Base-by-base conservation (phyloP, 2,329 filamentous ascomycete genomes). In the Chaetomiaceae sp. region DNA sequence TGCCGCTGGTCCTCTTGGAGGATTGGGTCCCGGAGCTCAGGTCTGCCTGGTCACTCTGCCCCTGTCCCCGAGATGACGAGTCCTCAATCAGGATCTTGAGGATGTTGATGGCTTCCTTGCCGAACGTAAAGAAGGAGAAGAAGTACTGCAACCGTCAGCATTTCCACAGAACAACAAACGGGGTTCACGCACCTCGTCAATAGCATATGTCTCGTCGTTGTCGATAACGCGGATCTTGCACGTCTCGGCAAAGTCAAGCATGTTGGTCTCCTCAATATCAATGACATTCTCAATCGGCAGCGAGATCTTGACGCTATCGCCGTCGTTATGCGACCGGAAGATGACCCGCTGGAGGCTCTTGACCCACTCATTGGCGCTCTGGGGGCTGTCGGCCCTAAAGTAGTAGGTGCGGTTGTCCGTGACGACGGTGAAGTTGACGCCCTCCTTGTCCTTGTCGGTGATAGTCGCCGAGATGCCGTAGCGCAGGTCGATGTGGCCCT, bases 311-410 rank as follows among this genome's bases (percentile, higher is more conserved):
- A 99, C 89, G 66, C 91, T 96, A 66, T 96, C 91, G 9, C 94
- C 92, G 59, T 96, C 92, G 65, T 97, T 97, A 71, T 95, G 91
- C 11, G 91, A 92, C 47, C 91, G 82, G 66, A 97, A 97, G 53
- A 97, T 96, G 62, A 96, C 91, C 55, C 94, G 88, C 66, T 96
- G 92, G 23, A 99, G 75, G 49, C 88, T 84, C 70, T 94, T 94
- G 42, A 96, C 91, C 94, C 94, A 99, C 74, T 97, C 94, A 68
- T 90, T 94, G 11, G 94, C 94, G 66, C 89, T 96, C 4, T 85
- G 80, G 1, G 82, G 78, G 66, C 89, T 96, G 67, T 99, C 94
- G 34, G 92, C 94, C 64, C 83, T 84, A 74, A 97, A 95, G 64
- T 90, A 81, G 70, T 94, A 96, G 1, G 83, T 91, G 51, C 90